Conservation (phyloP, 805 yeast genomes). For the Teunomyces kruisii region DNA sequence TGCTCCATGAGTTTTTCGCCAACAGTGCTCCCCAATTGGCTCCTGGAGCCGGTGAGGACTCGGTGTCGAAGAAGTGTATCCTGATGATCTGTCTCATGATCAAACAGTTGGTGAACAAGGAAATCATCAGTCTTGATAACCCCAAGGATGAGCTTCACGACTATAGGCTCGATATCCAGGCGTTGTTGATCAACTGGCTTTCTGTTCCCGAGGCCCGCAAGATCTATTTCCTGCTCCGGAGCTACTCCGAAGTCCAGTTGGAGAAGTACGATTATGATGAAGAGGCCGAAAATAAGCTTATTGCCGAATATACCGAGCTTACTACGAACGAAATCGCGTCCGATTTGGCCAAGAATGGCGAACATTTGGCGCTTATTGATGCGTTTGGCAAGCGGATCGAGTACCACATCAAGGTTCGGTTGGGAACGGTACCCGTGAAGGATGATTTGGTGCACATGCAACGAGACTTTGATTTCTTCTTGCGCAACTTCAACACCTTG, state of each 20-base stretch:
- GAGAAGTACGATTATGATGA: constrained; percentile 3
- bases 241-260: constrained; percentile 6
- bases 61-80: constrained; percentile 43
- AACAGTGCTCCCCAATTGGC: constrained; percentile 39
- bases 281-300: constrained; percentile 5
- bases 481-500: constrained; percentile 29
- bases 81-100: constrained; percentile 64
- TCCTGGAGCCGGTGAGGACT: constrained; percentile 30
- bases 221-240: constrained; percentile 44
- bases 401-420: constrained; percentile 10
- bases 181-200: constrained; percentile 63
- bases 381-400: constrained; percentile 13
- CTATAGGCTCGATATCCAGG: constrained; percentile 58
- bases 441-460: constrained; percentile 8
- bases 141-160: constrained; percentile 41
- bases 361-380: constrained; percentile 13
- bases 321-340: constrained; percentile 17
- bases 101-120: constrained; percentile 46
- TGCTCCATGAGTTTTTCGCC: constrained; percentile 69
- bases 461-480: constrained; percentile 25
- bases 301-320: constrained; percentile 12
- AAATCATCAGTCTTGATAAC: constrained; percentile 39
- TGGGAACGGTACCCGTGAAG: background rate
- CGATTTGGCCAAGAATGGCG: constrained; percentile 15
- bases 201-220: constrained; percentile 65